Percentiles rank a stretch among this genome's conserved stretches.
Evolutionary conservation across 192 early-diverging fungal species (phyloP).

Genomic region (Spizellomyces sp.): DNA sequence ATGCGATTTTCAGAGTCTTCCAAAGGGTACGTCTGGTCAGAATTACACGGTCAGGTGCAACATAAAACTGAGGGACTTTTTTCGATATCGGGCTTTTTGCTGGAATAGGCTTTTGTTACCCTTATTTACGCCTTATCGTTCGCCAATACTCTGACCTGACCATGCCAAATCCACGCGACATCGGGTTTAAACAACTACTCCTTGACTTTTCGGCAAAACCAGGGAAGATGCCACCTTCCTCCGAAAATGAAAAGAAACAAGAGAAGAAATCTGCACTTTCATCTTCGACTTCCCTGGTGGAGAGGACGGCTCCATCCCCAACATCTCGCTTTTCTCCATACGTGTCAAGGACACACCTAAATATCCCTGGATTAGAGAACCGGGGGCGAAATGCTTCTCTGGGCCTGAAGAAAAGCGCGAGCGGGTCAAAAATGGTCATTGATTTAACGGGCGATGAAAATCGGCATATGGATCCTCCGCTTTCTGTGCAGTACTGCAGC

Average conservation of each 20-base stretch:
- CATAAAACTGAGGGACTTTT: too few species aligned
- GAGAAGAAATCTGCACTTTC: neutral
- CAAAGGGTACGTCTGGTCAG: too few species aligned
- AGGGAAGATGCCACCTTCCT: neutral
- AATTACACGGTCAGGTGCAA: too few species aligned
- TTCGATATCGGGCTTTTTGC: too few species aligned
- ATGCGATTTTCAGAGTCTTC: too few species aligned
- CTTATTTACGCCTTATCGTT: neutral
- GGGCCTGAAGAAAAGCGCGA: constrained; percentile 21
- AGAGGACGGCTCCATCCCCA: too few species aligned
- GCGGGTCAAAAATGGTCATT: constrained; percentile 30
- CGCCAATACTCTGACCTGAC: neutral
- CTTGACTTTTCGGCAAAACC: neutral
- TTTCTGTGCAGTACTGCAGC: too few species aligned
- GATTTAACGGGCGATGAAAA: constrained; percentile 7
- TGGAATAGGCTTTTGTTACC: too few species aligned
- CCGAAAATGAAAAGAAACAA: neutral
- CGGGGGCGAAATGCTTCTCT: neutral
- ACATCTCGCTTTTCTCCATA: too few species aligned
- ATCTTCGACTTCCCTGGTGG: too few species aligned
- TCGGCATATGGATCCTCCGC: neutral
- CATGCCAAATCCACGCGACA: constrained; percentile 17
- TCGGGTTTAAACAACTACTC: neutral
- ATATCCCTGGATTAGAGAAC: too few species aligned
- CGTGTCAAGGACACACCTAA: too few species aligned